Evolutionary conservation across 768 basidiomycete genomes (phyloP).

Genomic region (Macrolepiota albuminosa): DNA sequence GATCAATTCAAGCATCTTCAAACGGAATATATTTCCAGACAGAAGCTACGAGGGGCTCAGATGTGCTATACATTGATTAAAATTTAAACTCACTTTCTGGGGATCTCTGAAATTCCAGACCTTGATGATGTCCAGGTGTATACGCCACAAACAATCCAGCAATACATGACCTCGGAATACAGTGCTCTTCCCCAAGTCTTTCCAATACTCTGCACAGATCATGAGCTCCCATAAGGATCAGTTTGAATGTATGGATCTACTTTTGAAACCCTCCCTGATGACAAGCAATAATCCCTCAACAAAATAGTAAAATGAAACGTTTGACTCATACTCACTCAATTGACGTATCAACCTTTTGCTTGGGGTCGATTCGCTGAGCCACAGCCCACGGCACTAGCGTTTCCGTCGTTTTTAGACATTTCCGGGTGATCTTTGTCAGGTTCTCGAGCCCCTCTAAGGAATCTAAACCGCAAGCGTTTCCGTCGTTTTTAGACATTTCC

Average conservation of each 20-base stretch:
- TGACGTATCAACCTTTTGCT: background rate
- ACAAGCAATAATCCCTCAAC: background rate
- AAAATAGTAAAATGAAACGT: background rate
- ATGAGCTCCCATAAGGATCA: background rate
- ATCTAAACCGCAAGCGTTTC: background rate
- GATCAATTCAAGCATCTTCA: background rate
- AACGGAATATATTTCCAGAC: background rate
- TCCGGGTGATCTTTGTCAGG: background rate
- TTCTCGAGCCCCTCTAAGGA: background rate
- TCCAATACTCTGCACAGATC: conserved; percentile 7
- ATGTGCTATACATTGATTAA: background rate
- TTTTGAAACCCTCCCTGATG: background rate
- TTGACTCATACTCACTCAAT: background rate
- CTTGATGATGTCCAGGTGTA: conserved; percentile 17
- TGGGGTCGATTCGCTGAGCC: background rate
- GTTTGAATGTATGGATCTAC: background rate
- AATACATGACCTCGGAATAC: background rate
- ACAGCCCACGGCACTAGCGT: background rate
- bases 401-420: background rate
- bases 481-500: background rate
- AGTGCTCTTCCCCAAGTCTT: conserved; percentile 3
- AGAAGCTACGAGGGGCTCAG: background rate
- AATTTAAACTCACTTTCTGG: conserved; percentile 1
- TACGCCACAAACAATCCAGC: conserved; percentile 5
- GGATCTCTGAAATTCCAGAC: conserved; percentile 24